Percentiles rank a stretch among this genome's conserved stretches.
These are phyloP conservation scores for Neoascochyta sp. DNA, from an alignment of 2,329 filamentous ascomycete genomes.

Conservation along the genomic window DNA sequence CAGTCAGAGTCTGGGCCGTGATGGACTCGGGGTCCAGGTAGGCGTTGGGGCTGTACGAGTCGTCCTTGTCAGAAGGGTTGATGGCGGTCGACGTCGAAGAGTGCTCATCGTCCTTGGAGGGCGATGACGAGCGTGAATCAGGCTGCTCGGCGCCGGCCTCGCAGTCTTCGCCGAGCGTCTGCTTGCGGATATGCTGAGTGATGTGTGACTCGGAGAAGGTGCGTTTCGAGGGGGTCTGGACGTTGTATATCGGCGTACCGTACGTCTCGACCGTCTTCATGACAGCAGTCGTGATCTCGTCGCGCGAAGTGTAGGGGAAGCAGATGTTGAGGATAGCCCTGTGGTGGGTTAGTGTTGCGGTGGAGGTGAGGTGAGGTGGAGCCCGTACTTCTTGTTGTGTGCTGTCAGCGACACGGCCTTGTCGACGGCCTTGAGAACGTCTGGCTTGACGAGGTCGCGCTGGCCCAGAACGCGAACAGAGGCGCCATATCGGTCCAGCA, in stretches of 20 bases:
- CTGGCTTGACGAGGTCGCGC: conserved; percentile 74
- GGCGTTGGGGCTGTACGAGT: conserved; percentile 15
- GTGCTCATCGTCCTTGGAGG: conserved; percentile 34
- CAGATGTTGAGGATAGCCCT: conserved; percentile 82
- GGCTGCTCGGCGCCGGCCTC: conserved; percentile 25
- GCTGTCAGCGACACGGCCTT: conserved; percentile 81
- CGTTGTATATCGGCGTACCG: conserved; percentile 60
- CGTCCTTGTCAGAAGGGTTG: conserved; percentile 35
- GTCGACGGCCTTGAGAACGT: conserved; percentile 86
- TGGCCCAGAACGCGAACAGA: conserved; percentile 82
- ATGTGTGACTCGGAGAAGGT: conserved; percentile 88
- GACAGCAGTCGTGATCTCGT: conserved; percentile 90
- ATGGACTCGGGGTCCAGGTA: conserved; percentile 81
- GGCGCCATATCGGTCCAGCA: conserved; percentile 89
- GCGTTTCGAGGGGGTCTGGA: conserved; percentile 55
- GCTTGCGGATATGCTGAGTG: conserved; percentile 70
- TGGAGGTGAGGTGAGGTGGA: neutral
- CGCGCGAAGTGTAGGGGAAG: conserved; percentile 93
- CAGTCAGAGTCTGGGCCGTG: conserved; percentile 73
- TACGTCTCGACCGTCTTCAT: conserved; percentile 84
- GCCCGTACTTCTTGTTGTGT: conserved; percentile 71
- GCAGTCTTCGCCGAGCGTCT: conserved; percentile 42
- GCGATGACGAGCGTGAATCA: conserved; percentile 34
- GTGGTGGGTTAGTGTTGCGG: conserved; percentile 6
- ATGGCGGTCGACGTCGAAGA: conserved; percentile 40